A percentile compares a stretch with the other conserved stretches of the same genome.
phyloP scores from a whole-genome alignment of 192 early-diverging fungal genomes.

The Martensiomyces pterosporus region DNA sequence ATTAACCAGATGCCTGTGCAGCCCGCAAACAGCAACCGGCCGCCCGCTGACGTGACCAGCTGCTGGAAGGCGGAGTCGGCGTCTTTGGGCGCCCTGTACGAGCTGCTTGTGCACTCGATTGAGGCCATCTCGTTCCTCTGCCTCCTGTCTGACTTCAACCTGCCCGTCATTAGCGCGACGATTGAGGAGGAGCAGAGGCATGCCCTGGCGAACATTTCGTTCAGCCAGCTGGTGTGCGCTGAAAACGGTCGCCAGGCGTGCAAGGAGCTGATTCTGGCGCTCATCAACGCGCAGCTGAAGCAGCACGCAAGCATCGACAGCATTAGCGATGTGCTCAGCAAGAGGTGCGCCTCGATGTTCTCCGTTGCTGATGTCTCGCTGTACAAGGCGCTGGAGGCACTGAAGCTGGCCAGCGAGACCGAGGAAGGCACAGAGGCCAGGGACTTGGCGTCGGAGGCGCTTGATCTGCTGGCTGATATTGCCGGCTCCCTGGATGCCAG shows the following conservation, averaged over 20 bases:
- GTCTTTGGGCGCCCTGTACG: conserved; percentile 56
- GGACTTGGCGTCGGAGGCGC: conserved; percentile 40
- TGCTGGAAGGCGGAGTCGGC: conserved; percentile 60
- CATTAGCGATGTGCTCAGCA: conserved; percentile 59
- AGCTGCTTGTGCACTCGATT: conserved; percentile 53
- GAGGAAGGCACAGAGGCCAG: conserved; percentile 46
- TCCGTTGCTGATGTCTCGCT: conserved; percentile 59
- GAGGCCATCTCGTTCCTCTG: conserved; percentile 67
- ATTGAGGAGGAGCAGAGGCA: conserved; percentile 50
- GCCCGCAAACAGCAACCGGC: conserved; percentile 27
- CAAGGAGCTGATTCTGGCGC: conserved; percentile 58
- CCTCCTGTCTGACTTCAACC: conserved; percentile 61
- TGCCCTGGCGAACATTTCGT: conserved; percentile 50
- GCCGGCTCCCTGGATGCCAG: conserved; percentile 39
- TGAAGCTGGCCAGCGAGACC: conserved; percentile 50
- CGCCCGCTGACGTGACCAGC: conserved; percentile 24
- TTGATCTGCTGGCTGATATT: conserved; percentile 49
- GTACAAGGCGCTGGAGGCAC: conserved; percentile 59
- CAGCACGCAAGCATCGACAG: conserved; percentile 52
- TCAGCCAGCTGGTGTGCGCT: conserved; percentile 54
- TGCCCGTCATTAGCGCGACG: conserved; percentile 50
- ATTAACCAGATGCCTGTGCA: conserved; percentile 49
- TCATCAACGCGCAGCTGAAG: conserved; percentile 59
- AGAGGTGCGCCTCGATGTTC: conserved; percentile 64
- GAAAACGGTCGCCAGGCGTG: conserved; percentile 54